These are phyloP conservation scores for Parafenestella ontariensis DNA, from an alignment of 2,329 filamentous ascomycete species.

Conservation along the genomic window DNA sequence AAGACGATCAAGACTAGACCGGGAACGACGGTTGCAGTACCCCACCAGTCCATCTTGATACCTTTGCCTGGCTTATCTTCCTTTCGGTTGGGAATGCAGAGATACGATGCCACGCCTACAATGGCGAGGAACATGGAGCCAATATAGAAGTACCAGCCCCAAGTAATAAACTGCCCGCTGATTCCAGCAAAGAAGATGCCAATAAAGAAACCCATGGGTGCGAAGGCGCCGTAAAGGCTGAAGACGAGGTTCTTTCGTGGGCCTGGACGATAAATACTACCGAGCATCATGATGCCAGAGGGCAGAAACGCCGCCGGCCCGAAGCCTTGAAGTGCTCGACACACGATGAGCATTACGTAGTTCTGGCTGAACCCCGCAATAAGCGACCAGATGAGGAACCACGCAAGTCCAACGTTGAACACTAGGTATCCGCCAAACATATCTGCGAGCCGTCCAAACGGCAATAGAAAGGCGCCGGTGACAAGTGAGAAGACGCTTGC, in stretches of 20 bases:
- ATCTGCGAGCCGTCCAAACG: constrained; percentile 64
- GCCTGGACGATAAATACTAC: constrained; percentile 69
- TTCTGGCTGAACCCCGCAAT: constrained; percentile 73
- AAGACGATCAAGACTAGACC: constrained; percentile 75
- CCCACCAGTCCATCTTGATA: constrained; percentile 49
- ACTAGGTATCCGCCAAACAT: constrained; percentile 70
- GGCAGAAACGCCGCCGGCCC: constrained; percentile 76
- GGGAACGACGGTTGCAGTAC: constrained; percentile 43
- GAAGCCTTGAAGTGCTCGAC: constrained; percentile 76
- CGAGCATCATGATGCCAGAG: constrained; percentile 70
- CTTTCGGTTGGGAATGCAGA: constrained; percentile 37
- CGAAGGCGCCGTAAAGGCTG: constrained; percentile 64
- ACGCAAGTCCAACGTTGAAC: constrained; percentile 66
- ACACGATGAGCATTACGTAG: constrained; percentile 74
- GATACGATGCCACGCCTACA: constrained; percentile 35
- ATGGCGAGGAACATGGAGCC: constrained; percentile 43
- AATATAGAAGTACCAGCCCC: constrained; percentile 47
- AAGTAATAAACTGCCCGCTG: constrained; percentile 37
- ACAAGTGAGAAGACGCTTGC: constrained; percentile 49
- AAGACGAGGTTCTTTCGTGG: constrained; percentile 73
- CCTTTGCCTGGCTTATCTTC: constrained; percentile 14
- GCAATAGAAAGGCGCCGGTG: constrained; percentile 46
- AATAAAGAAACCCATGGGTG: constrained; percentile 55
- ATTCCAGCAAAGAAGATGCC: constrained; percentile 48
- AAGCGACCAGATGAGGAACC: constrained; percentile 74